Conservation (phyloP, 257 asterid genomes). For the Prunella vulgaris region DNA sequence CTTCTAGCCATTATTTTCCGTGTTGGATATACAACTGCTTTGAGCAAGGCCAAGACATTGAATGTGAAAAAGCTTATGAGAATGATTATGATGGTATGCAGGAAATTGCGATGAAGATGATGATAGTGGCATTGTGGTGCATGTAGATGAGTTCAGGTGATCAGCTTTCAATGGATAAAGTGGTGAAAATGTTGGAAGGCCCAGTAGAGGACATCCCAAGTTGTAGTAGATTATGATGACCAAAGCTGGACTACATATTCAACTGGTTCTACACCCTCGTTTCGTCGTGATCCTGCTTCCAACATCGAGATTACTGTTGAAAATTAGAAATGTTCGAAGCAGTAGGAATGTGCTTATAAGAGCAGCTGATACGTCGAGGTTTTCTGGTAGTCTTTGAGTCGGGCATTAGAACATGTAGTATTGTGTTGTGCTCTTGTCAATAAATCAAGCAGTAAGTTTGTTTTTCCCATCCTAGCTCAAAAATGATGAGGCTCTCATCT, state of each 20-base stretch:
- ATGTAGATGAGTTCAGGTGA: not conserved
- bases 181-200: not conserved
- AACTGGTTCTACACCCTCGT: not conserved
- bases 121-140: not conserved
- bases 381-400: no score
- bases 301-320: no score
- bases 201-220: not conserved
- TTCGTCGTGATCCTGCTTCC: not conserved
- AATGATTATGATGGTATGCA: no score
- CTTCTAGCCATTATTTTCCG: not conserved
- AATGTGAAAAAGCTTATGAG: no score
- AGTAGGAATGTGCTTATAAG: no score
- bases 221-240: not conserved
- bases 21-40: not conserved
- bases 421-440: no score
- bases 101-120: not conserved
- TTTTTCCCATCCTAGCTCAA: no score
- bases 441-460: no score
- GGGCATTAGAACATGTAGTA: no score
- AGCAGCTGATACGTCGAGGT: no score
- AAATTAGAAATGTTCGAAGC: no score
- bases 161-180: not conserved
- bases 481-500: no score
- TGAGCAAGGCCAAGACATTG: not conserved
- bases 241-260: not conserved